Base-by-base conservation (phyloP, 129 eudicot genomes). In the Glebionis coronaria region DNA sequence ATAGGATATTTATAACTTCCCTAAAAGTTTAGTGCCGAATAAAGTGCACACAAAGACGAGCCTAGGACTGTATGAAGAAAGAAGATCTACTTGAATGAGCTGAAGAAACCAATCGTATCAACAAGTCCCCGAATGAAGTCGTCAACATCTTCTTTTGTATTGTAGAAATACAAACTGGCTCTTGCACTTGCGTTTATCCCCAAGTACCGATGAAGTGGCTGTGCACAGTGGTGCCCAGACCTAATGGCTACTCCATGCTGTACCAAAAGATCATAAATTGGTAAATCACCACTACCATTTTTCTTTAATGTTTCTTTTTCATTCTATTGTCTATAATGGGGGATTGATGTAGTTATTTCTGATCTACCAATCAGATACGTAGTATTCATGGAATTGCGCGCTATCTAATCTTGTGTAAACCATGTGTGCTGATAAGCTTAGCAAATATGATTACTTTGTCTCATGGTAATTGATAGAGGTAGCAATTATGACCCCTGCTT, bases 171-270 rank as follows among this genome's bases (percentile, higher is more conserved):
- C 27, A 94, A 85, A 77, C 99, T 94, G 53, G 97, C 99, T 1
- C 97, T 88, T 7, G 99, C 99, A 53, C 97, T 94, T 11, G 99
- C 93, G 50, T 81, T 87, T 63, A 87, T 85, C 67, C 95, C 99
- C 73, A 90, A 56, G 73, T 78, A 72, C n/a, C 95, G 90, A 68
- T 94, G 99, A 50, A 94, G 97, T 31, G 99, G 97, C 77, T 94
- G 99, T 5, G 99, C 99, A 81, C 99, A 94, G 62, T 94, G 99
- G 82, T 94, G 97, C 2, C 99, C 99, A 2, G 99, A 94, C 78
- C 99, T 84, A 70, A 94, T 87, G n/a, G 97, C 99, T 44, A 94
- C 88, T 8, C 97, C 89, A 78, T 94, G 97, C 99, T 94, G 94
- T 23, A 74, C 44, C 73, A 55, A 29, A 67, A 52, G 2, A 61